phyloP scores from a whole-genome alignment of 2,329 filamentous ascomycete genomes.

The Sphaerulina vaccinii region DNA sequence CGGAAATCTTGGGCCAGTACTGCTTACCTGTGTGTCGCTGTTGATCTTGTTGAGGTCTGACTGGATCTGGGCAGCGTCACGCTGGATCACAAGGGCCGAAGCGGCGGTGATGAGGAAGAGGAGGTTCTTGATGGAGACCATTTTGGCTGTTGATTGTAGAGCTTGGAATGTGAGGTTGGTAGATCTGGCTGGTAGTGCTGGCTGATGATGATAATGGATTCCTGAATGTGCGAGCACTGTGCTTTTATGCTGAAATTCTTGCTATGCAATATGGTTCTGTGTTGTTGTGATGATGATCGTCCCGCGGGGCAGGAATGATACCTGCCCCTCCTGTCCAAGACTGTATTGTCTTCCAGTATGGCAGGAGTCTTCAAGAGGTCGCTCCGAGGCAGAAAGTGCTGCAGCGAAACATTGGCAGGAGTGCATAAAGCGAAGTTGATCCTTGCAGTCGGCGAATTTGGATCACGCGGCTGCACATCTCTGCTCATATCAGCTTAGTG shows the following conservation, averaged over 20 bases:
- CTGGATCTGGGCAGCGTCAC: conserved; percentile 15
- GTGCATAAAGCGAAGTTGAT: background rate
- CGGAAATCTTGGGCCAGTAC: no score
- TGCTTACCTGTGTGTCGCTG: conserved; percentile 18
- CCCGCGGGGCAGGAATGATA: background rate
- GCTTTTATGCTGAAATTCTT: background rate
- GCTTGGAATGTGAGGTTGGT: background rate
- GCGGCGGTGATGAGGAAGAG: conserved; percentile 12
- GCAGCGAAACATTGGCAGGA: background rate
- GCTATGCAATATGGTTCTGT: background rate
- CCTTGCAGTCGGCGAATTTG: no score
- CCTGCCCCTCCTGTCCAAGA: background rate
- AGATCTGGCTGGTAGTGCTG: background rate
- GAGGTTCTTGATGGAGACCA: conserved; percentile 20
- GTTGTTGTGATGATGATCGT: background rate
- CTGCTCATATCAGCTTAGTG: background rate
- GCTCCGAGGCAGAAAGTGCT: background rate
- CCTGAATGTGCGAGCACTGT: background rate
- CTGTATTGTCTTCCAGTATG: background rate
- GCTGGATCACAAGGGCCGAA: conserved; percentile 16
- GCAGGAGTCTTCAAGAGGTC: background rate
- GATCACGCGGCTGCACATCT: background rate
- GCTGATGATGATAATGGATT: background rate
- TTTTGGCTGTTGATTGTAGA: conserved; percentile 7
- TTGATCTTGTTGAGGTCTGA: conserved; percentile 22